Conservation (phyloP, 176 grass and related monocot genomes). For the Eragrostis nindensis region DNA sequence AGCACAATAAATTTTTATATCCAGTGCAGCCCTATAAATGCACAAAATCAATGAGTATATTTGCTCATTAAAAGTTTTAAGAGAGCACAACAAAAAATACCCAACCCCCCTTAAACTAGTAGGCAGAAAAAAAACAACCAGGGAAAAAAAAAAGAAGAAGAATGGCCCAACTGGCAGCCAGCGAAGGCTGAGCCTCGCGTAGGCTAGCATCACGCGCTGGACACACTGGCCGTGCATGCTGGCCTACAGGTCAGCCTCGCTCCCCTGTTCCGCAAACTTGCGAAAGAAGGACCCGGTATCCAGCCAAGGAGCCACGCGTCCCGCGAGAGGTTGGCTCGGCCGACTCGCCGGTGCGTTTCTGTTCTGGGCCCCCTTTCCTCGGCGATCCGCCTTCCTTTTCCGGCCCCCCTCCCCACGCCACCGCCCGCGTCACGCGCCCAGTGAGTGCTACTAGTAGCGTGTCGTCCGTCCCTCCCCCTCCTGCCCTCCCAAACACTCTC, state of each 20-base stretch:
- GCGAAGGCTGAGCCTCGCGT: neutral
- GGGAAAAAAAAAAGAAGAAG: neutral
- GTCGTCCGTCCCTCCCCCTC: neutral
- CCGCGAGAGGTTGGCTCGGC: neutral
- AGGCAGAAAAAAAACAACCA: neutral
- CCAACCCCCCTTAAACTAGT: neutral
- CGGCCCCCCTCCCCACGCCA: neutral
- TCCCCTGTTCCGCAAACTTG: neutral
- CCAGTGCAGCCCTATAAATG: neutral
- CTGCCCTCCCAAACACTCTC: neutral
- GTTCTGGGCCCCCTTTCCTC: neutral
- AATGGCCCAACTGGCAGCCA: neutral
- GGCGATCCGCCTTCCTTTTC: neutral
- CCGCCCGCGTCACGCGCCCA: neutral
- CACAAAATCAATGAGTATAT: too few relatives aligned
- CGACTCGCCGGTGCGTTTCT: neutral
- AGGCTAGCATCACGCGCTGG: neutral
- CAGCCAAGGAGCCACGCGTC: neutral
- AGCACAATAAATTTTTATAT: too few relatives aligned
- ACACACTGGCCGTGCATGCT: neutral
- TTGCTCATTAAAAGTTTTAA: too few relatives aligned
- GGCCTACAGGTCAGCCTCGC: neutral
- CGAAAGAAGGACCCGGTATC: neutral
- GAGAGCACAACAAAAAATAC: neutral
- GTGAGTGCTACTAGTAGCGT: neutral